A percentile compares a stretch with the other conserved stretches of the same genome.
These are phyloP conservation scores for Phytophthora cryptogea DNA, from an alignment of 352 stramenopile species.

Conservation along the genomic window DNA sequence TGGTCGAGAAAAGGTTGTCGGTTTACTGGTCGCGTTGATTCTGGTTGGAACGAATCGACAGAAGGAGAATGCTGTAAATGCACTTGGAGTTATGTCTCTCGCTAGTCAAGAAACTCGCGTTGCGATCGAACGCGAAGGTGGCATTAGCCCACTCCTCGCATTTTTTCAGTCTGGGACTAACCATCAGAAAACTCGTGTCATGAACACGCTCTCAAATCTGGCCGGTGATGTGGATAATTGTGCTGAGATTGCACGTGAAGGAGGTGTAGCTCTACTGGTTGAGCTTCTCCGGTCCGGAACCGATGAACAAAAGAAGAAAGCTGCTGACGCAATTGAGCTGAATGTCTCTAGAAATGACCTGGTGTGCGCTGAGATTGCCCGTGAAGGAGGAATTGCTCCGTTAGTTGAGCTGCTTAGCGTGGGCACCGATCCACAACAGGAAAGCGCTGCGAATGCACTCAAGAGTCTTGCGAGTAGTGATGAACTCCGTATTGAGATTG, in stretches of 20 bases:
- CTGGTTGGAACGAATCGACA: not conserved
- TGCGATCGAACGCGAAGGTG: not conserved
- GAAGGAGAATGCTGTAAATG: not conserved
- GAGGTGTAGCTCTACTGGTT: not conserved
- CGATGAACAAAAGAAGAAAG: slow-evolving; percentile 1
- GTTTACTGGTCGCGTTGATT: not conserved
- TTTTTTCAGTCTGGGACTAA: not conserved
- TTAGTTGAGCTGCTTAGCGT: no score
- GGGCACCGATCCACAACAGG: no score
- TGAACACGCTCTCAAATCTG: not conserved
- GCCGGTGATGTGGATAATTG: not conserved
- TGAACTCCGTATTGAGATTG: no score
- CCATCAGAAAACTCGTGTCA: not conserved
- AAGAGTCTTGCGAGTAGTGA: no score
- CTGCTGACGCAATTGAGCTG: no score
- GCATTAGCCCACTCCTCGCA: not conserved
- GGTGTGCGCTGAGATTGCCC: no score
- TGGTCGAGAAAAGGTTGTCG: not conserved
- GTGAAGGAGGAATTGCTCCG: no score
- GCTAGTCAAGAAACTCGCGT: not conserved
- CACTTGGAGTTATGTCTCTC: not conserved
- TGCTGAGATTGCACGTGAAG: not conserved
- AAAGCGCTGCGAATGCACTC: no score
- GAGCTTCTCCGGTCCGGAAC: not conserved
- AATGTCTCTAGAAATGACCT: no score